Conservation (phyloP, 805 yeast genomes). For the Ogataea henricii region DNA sequence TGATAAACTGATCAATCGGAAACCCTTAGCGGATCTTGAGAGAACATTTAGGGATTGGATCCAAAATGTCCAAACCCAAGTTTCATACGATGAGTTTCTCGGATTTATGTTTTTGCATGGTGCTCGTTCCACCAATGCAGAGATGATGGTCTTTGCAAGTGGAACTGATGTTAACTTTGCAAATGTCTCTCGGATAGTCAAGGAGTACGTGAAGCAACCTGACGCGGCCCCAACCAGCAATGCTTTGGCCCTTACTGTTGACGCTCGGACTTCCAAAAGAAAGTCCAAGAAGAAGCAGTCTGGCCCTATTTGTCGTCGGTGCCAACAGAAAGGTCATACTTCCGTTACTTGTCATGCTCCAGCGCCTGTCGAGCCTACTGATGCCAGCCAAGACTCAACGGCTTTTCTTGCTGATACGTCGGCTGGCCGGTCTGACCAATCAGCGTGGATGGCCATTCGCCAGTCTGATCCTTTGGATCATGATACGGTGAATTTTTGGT, state of each 20-base stretch:
- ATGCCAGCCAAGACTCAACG: neutral
- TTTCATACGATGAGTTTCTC: neutral
- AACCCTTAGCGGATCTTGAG: neutral
- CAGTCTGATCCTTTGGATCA: constrained; percentile 1
- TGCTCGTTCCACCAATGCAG: neutral
- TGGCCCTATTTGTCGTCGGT: neutral
- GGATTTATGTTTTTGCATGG: neutral
- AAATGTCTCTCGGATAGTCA: neutral
- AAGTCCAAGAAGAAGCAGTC: neutral
- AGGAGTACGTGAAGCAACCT: neutral
- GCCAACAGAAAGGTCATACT: neutral
- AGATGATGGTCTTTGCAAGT: neutral
- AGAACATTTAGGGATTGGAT: neutral
- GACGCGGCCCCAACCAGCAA: neutral
- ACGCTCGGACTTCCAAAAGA: no score
- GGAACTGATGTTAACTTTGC: neutral
- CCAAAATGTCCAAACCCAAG: no score
- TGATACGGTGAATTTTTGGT: constrained; percentile 2
- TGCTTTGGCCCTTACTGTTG: neutral
- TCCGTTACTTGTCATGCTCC: neutral
- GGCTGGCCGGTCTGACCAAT: no score
- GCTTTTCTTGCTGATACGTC: constrained; percentile 1
- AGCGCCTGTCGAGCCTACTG: neutral
- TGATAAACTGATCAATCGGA: no score
- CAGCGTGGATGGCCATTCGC: neutral